Percentiles rank a stretch among this genome's conserved stretches.
phyloP scores from a whole-genome alignment of 768 basidiomycete genomes.

The Rickenella mellea region DNA sequence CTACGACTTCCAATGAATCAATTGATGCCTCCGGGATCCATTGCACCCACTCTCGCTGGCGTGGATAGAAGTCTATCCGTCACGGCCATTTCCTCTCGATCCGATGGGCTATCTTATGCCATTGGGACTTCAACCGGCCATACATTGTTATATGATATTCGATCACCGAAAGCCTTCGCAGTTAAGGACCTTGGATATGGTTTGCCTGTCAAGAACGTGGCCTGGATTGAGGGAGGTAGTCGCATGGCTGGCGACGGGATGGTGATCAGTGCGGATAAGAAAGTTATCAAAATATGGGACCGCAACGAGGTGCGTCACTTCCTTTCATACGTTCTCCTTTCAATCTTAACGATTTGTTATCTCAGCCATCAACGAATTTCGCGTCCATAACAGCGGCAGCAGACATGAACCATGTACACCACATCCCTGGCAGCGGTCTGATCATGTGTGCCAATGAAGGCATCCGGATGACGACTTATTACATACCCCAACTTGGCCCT shows the following conservation, averaged over 20 bases:
- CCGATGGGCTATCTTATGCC: slow-evolving; percentile 88
- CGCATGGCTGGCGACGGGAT: slow-evolving; percentile 81
- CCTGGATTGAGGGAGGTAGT: slow-evolving; percentile 85
- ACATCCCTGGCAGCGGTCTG: slow-evolving; percentile 82
- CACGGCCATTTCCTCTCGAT: slow-evolving; percentile 76
- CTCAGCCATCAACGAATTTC: slow-evolving; percentile 76
- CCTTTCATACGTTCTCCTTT: not conserved
- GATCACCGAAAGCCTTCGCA: slow-evolving; percentile 74
- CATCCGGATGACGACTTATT: slow-evolving; percentile 92
- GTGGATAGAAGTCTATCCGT: slow-evolving; percentile 43
- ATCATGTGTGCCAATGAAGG: slow-evolving; percentile 92
- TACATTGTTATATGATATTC: slow-evolving; percentile 89
- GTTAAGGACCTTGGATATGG: slow-evolving; percentile 97
- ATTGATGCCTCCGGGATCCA: slow-evolving; percentile 33
- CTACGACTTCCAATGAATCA: slow-evolving; percentile 50
- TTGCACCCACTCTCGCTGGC: slow-evolving; percentile 23
- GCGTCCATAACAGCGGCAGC: slow-evolving; percentile 85
- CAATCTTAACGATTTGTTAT: not conserved
- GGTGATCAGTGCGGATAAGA: slow-evolving; percentile 88
- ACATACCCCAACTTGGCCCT: slow-evolving; percentile 91
- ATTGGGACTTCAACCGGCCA: slow-evolving; percentile 94
- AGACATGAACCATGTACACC: slow-evolving; percentile 86
- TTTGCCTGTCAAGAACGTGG: slow-evolving; percentile 71
- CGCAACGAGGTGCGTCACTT: slow-evolving; percentile 54
- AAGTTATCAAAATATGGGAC: slow-evolving; percentile 98